Evolutionary conservation across 225 moss, liverwort and hornwort genomes (phyloP).

Genomic region (Pseudoscleropodium purum): DNA sequence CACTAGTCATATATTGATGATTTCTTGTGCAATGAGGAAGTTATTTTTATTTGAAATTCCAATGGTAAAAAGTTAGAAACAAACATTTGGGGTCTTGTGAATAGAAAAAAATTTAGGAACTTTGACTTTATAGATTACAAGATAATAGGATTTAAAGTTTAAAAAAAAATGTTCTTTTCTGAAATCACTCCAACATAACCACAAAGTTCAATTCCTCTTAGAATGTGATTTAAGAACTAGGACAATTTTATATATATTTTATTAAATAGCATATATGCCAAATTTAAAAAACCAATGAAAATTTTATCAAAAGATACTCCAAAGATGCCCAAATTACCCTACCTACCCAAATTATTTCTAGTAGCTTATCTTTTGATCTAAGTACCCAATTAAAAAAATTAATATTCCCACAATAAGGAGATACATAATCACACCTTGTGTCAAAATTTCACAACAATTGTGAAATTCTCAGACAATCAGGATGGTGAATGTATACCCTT

Average conservation of each 20-base stretch:
- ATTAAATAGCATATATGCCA: background rate
- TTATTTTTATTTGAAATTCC: background rate
- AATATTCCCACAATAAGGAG: background rate
- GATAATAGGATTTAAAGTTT: background rate
- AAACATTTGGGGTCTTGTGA: too few species aligned
- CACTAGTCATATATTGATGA: background rate
- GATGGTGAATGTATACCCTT: background rate
- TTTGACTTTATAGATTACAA: background rate
- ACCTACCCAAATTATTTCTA: background rate
- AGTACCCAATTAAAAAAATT: fast-evolving
- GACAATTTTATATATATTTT: background rate
- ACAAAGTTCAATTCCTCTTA: too few species aligned
- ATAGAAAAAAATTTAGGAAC: background rate
- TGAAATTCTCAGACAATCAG: background rate
- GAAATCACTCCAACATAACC: background rate
- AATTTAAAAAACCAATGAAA: background rate
- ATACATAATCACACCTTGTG: background rate
- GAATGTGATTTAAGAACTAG: background rate
- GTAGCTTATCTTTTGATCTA: background rate
- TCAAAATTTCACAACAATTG: background rate
- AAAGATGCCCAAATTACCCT: too few species aligned
- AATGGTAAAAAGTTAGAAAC: background rate
- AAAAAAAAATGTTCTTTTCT: background rate
- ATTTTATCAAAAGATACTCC: background rate
- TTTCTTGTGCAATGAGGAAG: background rate